These are phyloP conservation scores for Aspergillus nanangensis DNA, from an alignment of 495 filamentous ascomycete species.

Conservation along the genomic window DNA sequence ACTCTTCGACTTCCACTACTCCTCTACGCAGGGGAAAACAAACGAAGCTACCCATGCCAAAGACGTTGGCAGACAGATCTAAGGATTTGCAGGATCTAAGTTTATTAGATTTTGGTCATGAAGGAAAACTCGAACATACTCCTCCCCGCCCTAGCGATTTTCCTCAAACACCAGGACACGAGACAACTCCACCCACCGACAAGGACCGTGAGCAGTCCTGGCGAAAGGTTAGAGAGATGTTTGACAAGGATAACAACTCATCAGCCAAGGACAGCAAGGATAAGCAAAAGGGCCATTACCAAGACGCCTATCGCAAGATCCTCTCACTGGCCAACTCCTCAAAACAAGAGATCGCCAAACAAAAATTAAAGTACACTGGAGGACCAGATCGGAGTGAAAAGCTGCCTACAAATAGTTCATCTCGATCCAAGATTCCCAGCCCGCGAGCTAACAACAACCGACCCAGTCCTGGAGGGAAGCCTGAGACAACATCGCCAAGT, in stretches of 20 bases:
- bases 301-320: constrained; percentile 19
- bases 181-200: constrained; percentile 13
- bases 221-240: constrained; percentile 26
- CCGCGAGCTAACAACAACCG: constrained; percentile 16
- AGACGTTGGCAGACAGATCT: constrained; percentile 13
- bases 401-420: constrained; percentile 16
- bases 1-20: constrained; percentile 1
- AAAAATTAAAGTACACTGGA: constrained; percentile 12
- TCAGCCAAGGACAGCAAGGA: constrained; percentile 8
- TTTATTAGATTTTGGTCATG: neutral
- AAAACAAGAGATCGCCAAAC: constrained; percentile 14
- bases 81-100: constrained; percentile 7
- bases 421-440: constrained; percentile 24
- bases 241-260: constrained; percentile 22
- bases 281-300: constrained; percentile 16
- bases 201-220: constrained; percentile 28
- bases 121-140: constrained; percentile 1
- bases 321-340: constrained; percentile 15
- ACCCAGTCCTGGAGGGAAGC: constrained; percentile 5
- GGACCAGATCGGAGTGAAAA: constrained; percentile 12
- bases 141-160: constrained; percentile 1
- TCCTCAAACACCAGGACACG: constrained; percentile 12
- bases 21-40: constrained; percentile 15
- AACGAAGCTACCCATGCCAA: constrained; percentile 34
- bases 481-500: constrained; percentile 2